These are phyloP conservation scores for Cryptococcus sp. DNA, from an alignment of 1,284 basidiomycete species.

Conservation along the genomic window DNA sequence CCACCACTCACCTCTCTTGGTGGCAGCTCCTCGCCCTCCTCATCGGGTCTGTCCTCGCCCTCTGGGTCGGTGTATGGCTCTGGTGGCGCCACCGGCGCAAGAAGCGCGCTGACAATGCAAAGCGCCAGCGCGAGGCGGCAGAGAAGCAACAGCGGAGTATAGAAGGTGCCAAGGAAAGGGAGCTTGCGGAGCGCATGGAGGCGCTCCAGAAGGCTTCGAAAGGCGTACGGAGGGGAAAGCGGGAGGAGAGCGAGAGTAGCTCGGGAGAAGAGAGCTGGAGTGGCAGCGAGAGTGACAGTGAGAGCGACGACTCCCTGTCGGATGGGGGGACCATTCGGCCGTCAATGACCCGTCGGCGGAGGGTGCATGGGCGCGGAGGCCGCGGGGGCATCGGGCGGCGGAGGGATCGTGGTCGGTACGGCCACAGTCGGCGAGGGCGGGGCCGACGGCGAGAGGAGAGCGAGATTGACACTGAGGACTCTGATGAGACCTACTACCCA, in stretches of 20 bases:
- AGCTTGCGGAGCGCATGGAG: conserved; percentile 6
- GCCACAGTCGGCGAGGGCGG: conserved; percentile 7
- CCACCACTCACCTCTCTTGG: conserved; percentile 29
- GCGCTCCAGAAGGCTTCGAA: conserved; percentile 15
- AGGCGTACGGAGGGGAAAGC: conserved; percentile 4
- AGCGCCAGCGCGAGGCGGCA: conserved; percentile 13
- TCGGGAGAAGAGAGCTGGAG: conserved; percentile 15
- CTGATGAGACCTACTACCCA: conserved; percentile 6
- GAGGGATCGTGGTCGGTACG: conserved; percentile 9
- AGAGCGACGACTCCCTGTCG: conserved; percentile 18
- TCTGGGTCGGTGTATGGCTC: conserved; percentile 21
- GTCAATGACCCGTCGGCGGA: conserved; percentile 7
- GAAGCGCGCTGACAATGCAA: conserved; percentile 2
- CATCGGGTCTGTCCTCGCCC: conserved; percentile 16
- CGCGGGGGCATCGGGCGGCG: conserved; percentile 36
- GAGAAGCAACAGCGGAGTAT: conserved; percentile 18
- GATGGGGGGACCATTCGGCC: conserved; percentile 13
- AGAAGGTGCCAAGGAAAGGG: conserved; percentile 16
- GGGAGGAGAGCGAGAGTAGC: conserved; percentile 7
- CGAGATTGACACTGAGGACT: conserved; percentile 37
- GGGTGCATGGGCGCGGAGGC: conserved; percentile 13
- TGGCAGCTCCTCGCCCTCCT: conserved; percentile 38
- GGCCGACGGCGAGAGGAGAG: conserved; percentile 26
- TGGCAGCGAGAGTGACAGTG: conserved; percentile 23
- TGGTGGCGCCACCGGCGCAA: conserved; percentile 21